Conservation (phyloP, 2,329 filamentous ascomycete species). For the Botrytis pseudocinerea region DNA sequence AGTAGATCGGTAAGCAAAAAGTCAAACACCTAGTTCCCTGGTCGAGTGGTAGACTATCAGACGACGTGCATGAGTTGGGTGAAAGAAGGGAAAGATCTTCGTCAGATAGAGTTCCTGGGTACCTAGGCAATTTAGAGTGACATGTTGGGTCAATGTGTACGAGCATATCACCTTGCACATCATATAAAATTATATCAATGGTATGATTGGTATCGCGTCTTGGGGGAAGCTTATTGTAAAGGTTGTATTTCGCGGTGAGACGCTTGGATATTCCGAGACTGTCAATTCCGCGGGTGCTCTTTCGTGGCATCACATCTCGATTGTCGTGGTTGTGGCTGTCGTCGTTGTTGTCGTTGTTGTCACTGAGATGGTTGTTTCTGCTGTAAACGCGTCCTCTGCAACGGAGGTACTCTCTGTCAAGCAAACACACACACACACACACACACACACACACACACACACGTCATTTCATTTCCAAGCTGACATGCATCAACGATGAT, state of each 20-base stretch:
- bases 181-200: not conserved
- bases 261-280: not conserved
- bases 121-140: not conserved
- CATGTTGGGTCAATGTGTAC: not conserved
- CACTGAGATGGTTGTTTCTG: too few species aligned
- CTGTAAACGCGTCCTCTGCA: not conserved
- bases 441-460: not conserved
- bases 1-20: not conserved
- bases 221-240: not conserved
- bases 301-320: not conserved
- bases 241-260: too few species aligned
- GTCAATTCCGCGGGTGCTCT: not conserved
- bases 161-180: not conserved
- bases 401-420: too few species aligned
- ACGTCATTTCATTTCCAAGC: not conserved
- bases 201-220: not conserved
- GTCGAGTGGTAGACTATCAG: not conserved
- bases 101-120: not conserved
- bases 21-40: not conserved
- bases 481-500: not conserved
- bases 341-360: not conserved
- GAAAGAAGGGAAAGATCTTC: conserved; percentile 4
- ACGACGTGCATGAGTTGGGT: not conserved
- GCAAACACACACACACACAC: not conserved
- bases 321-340: not conserved